Evolutionary conservation across 1,139 yeast genomes (phyloP), one percentile per base, ranked within the genome.

Genomic region (Suhomyces terraborum): DNA sequence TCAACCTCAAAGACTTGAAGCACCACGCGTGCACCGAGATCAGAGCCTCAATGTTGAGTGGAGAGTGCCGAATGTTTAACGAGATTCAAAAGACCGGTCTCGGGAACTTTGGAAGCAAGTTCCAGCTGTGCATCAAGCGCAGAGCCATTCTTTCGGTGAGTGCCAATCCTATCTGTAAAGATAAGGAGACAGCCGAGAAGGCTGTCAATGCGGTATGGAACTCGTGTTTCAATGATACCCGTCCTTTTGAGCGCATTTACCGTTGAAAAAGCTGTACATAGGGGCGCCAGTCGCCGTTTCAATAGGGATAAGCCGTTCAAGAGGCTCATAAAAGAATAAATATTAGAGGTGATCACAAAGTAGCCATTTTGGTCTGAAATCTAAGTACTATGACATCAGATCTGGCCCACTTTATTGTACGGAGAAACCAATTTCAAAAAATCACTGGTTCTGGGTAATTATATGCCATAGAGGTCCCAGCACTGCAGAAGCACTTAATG

Each of bases 21-120:
- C 98, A 93, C 58, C 98, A 93, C 60, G 98, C 98, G 0, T 94
- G 98, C 62, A 84, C 97, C 0, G 98, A 93, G 64, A 88, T 93
- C 39, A 73, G 99, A 46, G 98, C 98, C 0, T 84, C 95, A 10
- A 84, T 88, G 58, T 71, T 93, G 27, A 86, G 96, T 55, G 99
- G 99, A 7, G 99, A 93, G 59, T 93, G 99, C 64, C 77, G 98
- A 26, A 81, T 93, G 55, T 79, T 85, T 79, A 86, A 85, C 53
- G 96, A 93, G 60, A 82, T 93, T 51, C 77, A 79, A 47, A 78
- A 84, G 56, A 83, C 78, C 35, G 82, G 82, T 0, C 56, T 81
- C 43, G 77, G 73, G 2, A 72, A 77, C 47, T 79, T 88, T 55
- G 82, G 84, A 36, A 79, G 79, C 50, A 96, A 96, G 32, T 96